A percentile compares a stretch with the other conserved stretches of the same genome.
These are phyloP conservation scores for Aspergillus ruber DNA, from an alignment of 2,329 filamentous ascomycete genomes.

Conservation along the genomic window DNA sequence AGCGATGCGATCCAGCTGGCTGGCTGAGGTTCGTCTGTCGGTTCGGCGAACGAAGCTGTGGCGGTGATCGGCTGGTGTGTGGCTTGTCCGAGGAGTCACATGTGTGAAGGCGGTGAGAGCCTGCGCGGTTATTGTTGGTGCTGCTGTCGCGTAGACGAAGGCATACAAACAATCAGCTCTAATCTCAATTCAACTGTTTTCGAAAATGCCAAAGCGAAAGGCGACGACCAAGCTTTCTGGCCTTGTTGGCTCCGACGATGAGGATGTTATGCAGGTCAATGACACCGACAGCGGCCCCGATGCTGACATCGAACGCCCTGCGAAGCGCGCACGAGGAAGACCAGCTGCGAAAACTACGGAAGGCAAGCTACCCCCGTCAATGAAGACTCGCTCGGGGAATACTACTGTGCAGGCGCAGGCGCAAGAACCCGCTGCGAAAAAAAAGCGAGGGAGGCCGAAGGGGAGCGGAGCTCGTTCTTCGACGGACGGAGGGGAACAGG, in stretches of 20 bases:
- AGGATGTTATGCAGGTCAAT: constrained; percentile 32
- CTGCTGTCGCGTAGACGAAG: constrained; percentile 1
- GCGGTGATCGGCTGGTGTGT: constrained; percentile 9
- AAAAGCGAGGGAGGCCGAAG: constrained; percentile 26
- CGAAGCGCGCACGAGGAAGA: constrained; percentile 33
- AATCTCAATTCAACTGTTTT: not conserved
- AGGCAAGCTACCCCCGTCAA: constrained; percentile 21
- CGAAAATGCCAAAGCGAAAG: constrained; percentile 36
- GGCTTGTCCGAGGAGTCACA: constrained; percentile 14
- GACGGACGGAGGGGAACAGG: constrained; percentile 16
- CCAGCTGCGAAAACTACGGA: constrained; percentile 40
- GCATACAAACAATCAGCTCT: not conserved
- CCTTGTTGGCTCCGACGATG: constrained; percentile 43
- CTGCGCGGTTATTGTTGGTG: constrained; percentile 9
- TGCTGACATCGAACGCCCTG: constrained; percentile 28
- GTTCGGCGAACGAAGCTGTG: constrained; percentile 11
- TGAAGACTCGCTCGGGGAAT: constrained; percentile 20
- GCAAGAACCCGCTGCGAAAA: constrained; percentile 14
- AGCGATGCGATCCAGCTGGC: constrained; percentile 5
- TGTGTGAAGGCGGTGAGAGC: constrained; percentile 16
- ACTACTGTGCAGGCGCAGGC: constrained; percentile 15
- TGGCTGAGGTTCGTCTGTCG: constrained; percentile 5
- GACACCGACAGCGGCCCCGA: constrained; percentile 22
- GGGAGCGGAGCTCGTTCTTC: constrained; percentile 23
- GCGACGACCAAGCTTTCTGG: constrained; percentile 38